phyloP scores from a whole-genome alignment of 1,284 basidiomycete species.

The Pseudozyma sp. region DNA sequence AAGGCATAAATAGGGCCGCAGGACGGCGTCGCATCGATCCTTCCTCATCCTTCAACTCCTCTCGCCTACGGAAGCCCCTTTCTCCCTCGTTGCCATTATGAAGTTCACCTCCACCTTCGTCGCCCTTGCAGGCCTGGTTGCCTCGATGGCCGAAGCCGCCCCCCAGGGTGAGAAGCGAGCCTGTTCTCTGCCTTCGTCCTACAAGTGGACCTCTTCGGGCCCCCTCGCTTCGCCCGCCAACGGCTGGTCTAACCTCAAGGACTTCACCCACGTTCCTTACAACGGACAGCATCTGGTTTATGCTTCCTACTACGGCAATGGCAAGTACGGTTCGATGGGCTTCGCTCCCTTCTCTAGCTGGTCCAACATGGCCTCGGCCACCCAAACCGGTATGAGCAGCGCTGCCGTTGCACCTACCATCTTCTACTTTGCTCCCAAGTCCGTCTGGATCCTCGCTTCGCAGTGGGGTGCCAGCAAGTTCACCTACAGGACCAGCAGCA shows the following conservation, averaged over 20 bases:
- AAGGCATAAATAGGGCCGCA: too few relatives aligned
- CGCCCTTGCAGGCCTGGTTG: constrained; percentile 22
- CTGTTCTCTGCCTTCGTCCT: constrained; percentile 30
- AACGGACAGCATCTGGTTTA: constrained; percentile 39
- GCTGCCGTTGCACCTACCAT: constrained; percentile 29
- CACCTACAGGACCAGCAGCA: constrained; percentile 20
- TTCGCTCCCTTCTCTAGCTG: constrained; percentile 29
- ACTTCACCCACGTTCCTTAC: constrained; percentile 41
- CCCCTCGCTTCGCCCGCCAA: constrained; percentile 28
- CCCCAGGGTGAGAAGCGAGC: constrained; percentile 8
- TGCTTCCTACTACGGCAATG: constrained; percentile 15
- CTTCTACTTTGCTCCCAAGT: constrained; percentile 23
- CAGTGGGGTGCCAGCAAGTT: constrained; percentile 21
- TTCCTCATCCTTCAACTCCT: neutral
- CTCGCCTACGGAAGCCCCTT: neutral
- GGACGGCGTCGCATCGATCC: neutral
- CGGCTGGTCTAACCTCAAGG: constrained; percentile 27
- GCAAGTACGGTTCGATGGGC: constrained; percentile 38
- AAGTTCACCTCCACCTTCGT: constrained; percentile 20
- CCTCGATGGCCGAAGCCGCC: constrained; percentile 15
- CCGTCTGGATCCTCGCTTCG: constrained; percentile 23
- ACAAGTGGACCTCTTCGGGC: constrained; percentile 27
- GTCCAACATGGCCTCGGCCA: constrained; percentile 30
- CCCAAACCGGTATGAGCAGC: constrained; percentile 16
- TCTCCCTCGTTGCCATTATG: constrained; percentile 3